These are phyloP conservation scores for Boletus rex-veris DNA, from an alignment of 768 basidiomycete genomes.

Conservation along the genomic window DNA sequence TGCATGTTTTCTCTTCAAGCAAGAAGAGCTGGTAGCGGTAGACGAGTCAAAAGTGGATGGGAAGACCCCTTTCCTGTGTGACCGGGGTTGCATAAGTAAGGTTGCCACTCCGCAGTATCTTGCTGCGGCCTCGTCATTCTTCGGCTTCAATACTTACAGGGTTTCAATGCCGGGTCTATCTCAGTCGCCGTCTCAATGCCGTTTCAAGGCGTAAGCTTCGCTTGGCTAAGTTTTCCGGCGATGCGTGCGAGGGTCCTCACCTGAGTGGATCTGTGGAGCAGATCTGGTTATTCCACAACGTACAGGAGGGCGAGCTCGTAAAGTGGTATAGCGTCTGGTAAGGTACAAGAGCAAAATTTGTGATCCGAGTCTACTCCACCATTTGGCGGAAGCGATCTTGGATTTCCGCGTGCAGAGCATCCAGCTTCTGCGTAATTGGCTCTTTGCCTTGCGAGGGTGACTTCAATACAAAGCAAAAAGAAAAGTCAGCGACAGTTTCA, in stretches of 20 bases:
- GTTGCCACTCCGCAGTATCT: slow-evolving; percentile 6
- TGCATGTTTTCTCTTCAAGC: slow-evolving; percentile 13
- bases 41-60: background rate
- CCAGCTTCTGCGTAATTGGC: slow-evolving; percentile 75
- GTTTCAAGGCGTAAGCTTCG: background rate
- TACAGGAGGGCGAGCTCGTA: background rate
- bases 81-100: too few species aligned
- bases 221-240: background rate
- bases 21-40: background rate
- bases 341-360: slow-evolving; percentile 15
- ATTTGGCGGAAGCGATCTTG: slow-evolving; percentile 89
- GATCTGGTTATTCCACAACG: background rate
- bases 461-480: slow-evolving; percentile 36
- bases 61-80: too few species aligned
- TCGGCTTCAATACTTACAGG: too few species aligned
- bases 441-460: slow-evolving; percentile 91
- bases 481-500: slow-evolving; percentile 9
- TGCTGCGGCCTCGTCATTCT: background rate
- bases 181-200: background rate
- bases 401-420: slow-evolving; percentile 79
- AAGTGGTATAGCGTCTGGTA: slow-evolving; percentile 21
- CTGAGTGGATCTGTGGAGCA: background rate
- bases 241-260: background rate
- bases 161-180: too few species aligned
- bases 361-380: slow-evolving; percentile 52